Percentiles rank a stretch among this genome's conserved stretches.
Conservation (phyloP, 768 basidiomycete genomes). For the Boletus reticuloceps region DNA sequence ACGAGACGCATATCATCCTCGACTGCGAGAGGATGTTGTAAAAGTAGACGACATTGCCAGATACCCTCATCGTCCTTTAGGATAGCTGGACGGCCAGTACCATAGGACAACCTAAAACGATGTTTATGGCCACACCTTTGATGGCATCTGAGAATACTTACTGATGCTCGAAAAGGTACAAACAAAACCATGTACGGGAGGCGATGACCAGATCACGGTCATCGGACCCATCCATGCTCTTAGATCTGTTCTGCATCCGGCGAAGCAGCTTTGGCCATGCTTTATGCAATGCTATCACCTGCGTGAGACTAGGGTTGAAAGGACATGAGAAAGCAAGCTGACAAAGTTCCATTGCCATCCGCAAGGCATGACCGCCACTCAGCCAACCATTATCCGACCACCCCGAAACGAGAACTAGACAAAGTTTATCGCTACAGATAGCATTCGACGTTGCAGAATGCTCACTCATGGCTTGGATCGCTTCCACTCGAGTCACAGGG, state of each 20-base stretch:
- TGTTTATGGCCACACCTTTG: background rate
- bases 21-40: slow-evolving; percentile 85
- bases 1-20: slow-evolving; percentile 94
- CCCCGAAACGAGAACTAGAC: slow-evolving; percentile 79
- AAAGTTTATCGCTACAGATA: slow-evolving; percentile 1
- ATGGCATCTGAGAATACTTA: slow-evolving; percentile 37
- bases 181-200: slow-evolving; percentile 88
- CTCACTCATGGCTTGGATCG: slow-evolving; percentile 92
- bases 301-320: slow-evolving; percentile 5
- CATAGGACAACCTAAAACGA: slow-evolving; percentile 79
- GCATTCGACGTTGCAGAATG: background rate
- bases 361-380: slow-evolving; percentile 92
- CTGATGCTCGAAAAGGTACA: slow-evolving; percentile 95
- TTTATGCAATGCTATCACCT: slow-evolving; percentile 72
- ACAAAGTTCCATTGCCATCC: slow-evolving; percentile 96
- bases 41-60: slow-evolving; percentile 69
- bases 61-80: slow-evolving; percentile 93
- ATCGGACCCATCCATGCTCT: slow-evolving; percentile 43
- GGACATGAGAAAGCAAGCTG: slow-evolving; percentile 26
- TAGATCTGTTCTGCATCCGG: slow-evolving; percentile 71
- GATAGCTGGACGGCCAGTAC: slow-evolving; percentile 90
- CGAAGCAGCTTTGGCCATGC: slow-evolving; percentile 83
- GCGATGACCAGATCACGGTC: slow-evolving; percentile 81
- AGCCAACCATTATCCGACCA: slow-evolving; percentile 98
- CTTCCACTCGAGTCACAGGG: slow-evolving; percentile 80